Evolutionary conservation across 2,329 filamentous ascomycete genomes (phyloP).

Genomic region (Penicillium rolfsii): DNA sequence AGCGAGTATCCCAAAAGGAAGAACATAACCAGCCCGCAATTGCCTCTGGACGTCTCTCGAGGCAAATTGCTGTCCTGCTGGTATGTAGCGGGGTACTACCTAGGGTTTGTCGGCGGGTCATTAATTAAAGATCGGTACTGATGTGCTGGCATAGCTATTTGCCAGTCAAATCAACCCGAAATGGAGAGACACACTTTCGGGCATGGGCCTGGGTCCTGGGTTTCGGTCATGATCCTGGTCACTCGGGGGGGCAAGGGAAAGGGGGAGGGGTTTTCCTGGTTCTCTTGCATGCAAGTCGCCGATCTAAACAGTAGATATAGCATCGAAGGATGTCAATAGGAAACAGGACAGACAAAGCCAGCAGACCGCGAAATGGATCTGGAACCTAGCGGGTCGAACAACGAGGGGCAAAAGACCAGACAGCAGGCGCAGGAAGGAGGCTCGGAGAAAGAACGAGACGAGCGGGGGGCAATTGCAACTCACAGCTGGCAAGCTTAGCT

Average conservation of each 20-base stretch:
- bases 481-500: conserved; percentile 2
- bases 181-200: conserved; percentile 20
- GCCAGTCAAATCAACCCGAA: conserved; percentile 62
- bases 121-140: conserved; percentile 43
- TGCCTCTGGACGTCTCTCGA: background rate
- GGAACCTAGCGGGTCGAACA: background rate
- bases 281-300: conserved; percentile 37
- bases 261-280: background rate
- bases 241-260: background rate
- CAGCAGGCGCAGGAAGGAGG: background rate
- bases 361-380: background rate
- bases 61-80: conserved; percentile 1
- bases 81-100: conserved; percentile 4
- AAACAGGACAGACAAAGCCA: background rate
- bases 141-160: conserved; percentile 88
- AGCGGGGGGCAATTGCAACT: background rate
- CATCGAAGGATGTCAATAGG: background rate
- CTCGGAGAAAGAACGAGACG: conserved; percentile 2
- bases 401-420: background rate
- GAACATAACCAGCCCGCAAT: conserved; percentile 1
- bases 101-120: conserved; percentile 23
- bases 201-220: conserved; percentile 13
- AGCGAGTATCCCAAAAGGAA: background rate
- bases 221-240: background rate
- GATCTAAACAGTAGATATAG: conserved; percentile 17